These are phyloP conservation scores for Globisporangium nagaii DNA, from an alignment of 352 stramenopile species.

Conservation along the genomic window DNA sequence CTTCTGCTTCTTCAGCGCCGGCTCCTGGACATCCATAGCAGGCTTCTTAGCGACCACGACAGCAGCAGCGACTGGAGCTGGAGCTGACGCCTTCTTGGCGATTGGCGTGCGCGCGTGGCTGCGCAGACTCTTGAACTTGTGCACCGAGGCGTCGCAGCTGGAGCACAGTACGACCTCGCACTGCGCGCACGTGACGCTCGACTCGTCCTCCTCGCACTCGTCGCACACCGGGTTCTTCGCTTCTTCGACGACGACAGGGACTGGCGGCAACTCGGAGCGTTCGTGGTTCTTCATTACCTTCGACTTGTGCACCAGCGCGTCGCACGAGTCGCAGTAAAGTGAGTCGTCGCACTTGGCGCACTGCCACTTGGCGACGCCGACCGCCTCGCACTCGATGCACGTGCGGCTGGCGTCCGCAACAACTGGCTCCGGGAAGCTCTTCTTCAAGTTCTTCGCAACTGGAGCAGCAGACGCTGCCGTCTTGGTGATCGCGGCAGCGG, in stretches of 20 bases:
- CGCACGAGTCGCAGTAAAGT: constrained; percentile 61
- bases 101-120: constrained; percentile 32
- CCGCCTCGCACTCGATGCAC: constrained; percentile 66
- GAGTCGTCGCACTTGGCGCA: constrained; percentile 55
- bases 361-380: constrained; percentile 32
- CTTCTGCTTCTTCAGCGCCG: constrained; percentile 19
- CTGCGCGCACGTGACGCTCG: constrained; percentile 43
- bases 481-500: constrained; percentile 2
- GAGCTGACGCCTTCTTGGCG: neutral
- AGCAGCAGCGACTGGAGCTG: neutral
- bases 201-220: constrained; percentile 40
- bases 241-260: constrained; percentile 1
- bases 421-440: too few relatives aligned
- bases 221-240: constrained; percentile 29
- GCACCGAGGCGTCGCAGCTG: constrained; percentile 50
- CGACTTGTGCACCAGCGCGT: constrained; percentile 43
- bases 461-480: neutral
- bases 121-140: constrained; percentile 69
- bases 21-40: constrained; percentile 5
- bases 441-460: too few relatives aligned
- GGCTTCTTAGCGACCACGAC: neutral
- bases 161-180: constrained; percentile 55
- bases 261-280: constrained; percentile 27
- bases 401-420: constrained; percentile 17
- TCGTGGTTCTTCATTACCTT: constrained; percentile 64